Percentiles rank a stretch among this genome's conserved stretches.
Evolutionary conservation across 352 stramenopile species (phyloP).

Genomic region (Phytopythium montanum): DNA sequence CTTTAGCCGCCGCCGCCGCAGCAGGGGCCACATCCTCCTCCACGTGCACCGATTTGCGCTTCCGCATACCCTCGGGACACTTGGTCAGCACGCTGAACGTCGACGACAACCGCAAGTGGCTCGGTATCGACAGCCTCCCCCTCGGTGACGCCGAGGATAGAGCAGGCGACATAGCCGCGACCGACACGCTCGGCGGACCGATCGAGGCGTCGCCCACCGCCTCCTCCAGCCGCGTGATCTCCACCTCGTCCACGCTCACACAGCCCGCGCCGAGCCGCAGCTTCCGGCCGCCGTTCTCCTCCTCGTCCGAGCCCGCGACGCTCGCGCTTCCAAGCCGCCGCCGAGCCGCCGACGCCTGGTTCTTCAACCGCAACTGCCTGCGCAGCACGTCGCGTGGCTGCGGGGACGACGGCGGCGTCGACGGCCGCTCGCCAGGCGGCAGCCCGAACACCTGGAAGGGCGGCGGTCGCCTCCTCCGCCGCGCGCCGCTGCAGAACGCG

Average conservation of each 20-base stretch:
- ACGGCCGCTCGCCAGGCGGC: conserved; percentile 38
- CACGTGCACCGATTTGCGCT: conserved; percentile 73
- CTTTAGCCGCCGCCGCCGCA: neutral
- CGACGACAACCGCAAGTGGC: conserved; percentile 46
- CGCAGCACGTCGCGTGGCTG: conserved; percentile 70
- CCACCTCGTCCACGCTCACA: conserved; percentile 59
- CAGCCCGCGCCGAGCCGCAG: conserved; percentile 7
- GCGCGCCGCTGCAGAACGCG: neutral
- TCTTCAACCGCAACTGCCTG: conserved; percentile 65
- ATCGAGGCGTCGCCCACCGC: conserved; percentile 10
- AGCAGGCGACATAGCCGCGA: conserved; percentile 14
- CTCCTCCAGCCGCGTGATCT: conserved; percentile 43
- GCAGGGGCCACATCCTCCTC: conserved; percentile 23
- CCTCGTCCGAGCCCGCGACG: conserved; percentile 12
- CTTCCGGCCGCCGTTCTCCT: conserved; percentile 9
- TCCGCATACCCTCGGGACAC: conserved; percentile 65
- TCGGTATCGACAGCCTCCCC: conserved; percentile 45
- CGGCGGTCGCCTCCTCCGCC: conserved; percentile 2
- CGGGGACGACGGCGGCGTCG: conserved; percentile 72
- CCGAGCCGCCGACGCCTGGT: conserved; percentile 13
- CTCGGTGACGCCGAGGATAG: conserved; percentile 17
- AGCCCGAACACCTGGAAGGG: conserved; percentile 53
- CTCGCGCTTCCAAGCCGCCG: conserved; percentile 7
- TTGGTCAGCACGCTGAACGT: conserved; percentile 60
- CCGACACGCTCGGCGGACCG: conserved; percentile 11